Conservation (phyloP, 2,329 filamentous ascomycete species). For the Fusarium protoensiforme region DNA sequence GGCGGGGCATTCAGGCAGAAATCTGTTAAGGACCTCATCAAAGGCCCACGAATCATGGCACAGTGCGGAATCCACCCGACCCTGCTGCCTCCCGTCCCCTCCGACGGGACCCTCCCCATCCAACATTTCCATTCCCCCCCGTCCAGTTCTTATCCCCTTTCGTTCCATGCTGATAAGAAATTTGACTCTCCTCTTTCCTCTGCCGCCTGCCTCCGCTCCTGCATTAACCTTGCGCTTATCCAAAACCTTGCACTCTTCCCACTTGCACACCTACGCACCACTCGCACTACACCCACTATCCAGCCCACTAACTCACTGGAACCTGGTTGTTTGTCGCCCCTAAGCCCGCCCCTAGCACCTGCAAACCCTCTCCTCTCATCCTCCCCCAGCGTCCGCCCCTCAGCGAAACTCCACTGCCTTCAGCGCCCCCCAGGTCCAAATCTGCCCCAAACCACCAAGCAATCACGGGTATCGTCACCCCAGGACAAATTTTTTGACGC, state of each 20-base stretch:
- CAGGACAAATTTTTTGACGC: conserved; percentile 49
- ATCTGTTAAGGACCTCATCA: conserved; percentile 29
- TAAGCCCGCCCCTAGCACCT: conserved; percentile 21
- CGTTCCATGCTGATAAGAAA: conserved; percentile 10
- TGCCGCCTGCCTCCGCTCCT: conserved; percentile 4
- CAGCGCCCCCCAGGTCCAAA: conserved; percentile 36
- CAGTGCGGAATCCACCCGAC: conserved; percentile 25
- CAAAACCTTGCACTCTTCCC: conserved; percentile 24
- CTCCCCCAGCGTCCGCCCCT: conserved; percentile 29
- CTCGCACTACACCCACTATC: conserved; percentile 13
- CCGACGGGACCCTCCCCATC: conserved; percentile 17
- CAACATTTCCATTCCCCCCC: not conserved
- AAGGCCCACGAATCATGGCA: conserved; percentile 28
- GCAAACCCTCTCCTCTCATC: conserved; percentile 7
- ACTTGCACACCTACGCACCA: conserved; percentile 13
- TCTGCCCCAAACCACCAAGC: conserved; percentile 34
- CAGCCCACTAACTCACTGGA: conserved; percentile 28
- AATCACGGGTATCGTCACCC: conserved; percentile 34
- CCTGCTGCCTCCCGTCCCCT: conserved; percentile 5
- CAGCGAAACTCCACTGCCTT: conserved; percentile 37
- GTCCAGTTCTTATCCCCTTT: conserved; percentile 14
- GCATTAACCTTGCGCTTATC: conserved; percentile 33
- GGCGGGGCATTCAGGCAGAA: conserved; percentile 8
- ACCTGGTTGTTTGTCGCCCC: conserved; percentile 26
- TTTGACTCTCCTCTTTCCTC: conserved; percentile 26